These are phyloP conservation scores for Gymnopilus dilepis DNA, from an alignment of 768 basidiomycete species.

Conservation along the genomic window DNA sequence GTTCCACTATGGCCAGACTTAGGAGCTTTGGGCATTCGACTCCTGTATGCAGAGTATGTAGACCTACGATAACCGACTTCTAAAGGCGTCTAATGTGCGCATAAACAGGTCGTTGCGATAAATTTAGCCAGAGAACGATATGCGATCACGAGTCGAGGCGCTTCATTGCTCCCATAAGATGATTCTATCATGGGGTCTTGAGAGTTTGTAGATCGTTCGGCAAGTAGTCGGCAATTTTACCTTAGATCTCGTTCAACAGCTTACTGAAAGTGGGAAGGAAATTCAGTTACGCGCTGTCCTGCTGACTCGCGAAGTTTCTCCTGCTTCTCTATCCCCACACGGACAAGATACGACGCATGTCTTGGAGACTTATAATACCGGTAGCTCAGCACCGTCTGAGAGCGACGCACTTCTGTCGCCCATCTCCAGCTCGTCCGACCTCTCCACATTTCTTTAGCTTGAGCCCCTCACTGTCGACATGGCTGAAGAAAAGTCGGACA, in stretches of 20 bases:
- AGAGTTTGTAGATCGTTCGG: not conserved
- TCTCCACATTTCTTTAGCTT: not conserved
- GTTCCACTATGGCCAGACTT: not conserved
- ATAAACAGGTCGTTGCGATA: not conserved
- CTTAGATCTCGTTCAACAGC: not conserved
- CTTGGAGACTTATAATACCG: not conserved
- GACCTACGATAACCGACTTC: not conserved
- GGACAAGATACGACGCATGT: not conserved
- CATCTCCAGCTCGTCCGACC: not conserved
- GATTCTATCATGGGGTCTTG: not conserved
- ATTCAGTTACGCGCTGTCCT: constrained; percentile 5
- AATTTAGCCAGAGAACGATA: not conserved
- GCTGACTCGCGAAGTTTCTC: constrained; percentile 5
- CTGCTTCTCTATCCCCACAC: not conserved
- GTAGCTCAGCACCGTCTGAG: too few relatives aligned
- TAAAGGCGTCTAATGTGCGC: constrained; percentile 1
- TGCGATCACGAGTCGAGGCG: not conserved
- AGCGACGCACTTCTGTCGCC: not conserved
- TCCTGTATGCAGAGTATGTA: not conserved
- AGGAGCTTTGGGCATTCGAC: not conserved
- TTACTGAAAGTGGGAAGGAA: not conserved
- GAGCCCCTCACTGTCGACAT: not conserved
- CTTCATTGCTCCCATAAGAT: not conserved
- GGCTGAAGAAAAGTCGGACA: constrained; percentile 5
- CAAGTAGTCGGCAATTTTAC: constrained; percentile 1